A percentile compares a stretch with the other conserved stretches of the same genome.
phyloP scores from a whole-genome alignment of 2,329 filamentous ascomycete species.

The Aspergillus tubingensis region DNA sequence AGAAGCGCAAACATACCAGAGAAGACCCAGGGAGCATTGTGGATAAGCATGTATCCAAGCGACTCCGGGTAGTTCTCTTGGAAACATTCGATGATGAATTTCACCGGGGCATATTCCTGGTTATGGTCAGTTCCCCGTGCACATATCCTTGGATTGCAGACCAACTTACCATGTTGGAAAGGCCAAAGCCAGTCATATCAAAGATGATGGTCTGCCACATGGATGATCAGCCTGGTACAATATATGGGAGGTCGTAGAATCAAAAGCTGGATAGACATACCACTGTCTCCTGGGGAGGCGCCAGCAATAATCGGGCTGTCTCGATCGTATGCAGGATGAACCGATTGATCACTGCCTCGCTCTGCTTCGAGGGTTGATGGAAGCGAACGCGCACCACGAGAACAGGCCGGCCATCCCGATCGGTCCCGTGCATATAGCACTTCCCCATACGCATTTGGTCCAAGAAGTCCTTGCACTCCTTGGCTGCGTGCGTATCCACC shows the following conservation, averaged over 20 bases:
- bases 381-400: conserved; percentile 78
- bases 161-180: conserved; percentile 83
- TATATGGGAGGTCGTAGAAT: neutral
- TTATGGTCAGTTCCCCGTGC: no score
- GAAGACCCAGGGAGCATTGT: conserved; percentile 91
- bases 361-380: conserved; percentile 83
- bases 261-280: conserved; percentile 54
- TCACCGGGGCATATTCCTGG: conserved; percentile 89
- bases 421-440: conserved; percentile 81
- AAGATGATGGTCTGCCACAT: conserved; percentile 75
- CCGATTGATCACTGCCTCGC: conserved; percentile 75
- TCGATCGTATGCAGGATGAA: conserved; percentile 94
- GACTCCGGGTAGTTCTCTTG: conserved; percentile 96
- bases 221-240: neutral
- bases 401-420: conserved; percentile 79
- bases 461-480: conserved; percentile 73
- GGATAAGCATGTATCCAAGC: conserved; percentile 83
- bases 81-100: conserved; percentile 98
- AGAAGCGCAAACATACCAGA: conserved; percentile 60
- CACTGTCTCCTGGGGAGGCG: conserved; percentile 80
- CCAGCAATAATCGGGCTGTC: conserved; percentile 78
- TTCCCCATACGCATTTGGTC: conserved; percentile 84
- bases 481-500: conserved; percentile 62
- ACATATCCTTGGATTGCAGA: neutral
- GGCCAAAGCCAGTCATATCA: conserved; percentile 88